Conservation (phyloP, 2,329 filamentous ascomycete species). For the Colletotrichum eleusines region DNA sequence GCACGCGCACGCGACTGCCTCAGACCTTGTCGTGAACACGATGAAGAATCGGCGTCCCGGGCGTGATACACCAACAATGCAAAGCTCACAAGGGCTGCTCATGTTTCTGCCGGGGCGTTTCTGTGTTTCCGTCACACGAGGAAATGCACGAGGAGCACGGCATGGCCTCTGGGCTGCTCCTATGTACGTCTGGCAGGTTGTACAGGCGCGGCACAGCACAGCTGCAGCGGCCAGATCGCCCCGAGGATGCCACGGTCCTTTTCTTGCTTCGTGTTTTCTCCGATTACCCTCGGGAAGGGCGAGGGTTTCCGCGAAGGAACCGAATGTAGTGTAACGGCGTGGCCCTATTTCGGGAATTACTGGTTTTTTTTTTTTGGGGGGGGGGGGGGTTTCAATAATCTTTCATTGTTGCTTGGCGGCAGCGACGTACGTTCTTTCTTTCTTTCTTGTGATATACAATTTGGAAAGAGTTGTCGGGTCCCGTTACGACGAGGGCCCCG, state of each 20-base stretch:
- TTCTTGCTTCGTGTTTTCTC: neutral
- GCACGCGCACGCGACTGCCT: neutral
- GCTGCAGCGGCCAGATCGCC: neutral
- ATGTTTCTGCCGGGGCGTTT: neutral
- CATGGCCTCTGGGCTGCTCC: neutral
- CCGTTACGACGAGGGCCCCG: neutral
- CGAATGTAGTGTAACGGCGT: neutral
- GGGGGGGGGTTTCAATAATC: too few relatives aligned
- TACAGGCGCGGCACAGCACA: neutral
- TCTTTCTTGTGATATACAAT: neutral
- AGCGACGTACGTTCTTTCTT: neutral
- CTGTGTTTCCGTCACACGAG: neutral
- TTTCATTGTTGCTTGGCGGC: neutral
- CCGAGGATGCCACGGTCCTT: neutral
- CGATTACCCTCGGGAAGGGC: neutral
- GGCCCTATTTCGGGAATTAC: neutral
- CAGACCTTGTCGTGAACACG: neutral
- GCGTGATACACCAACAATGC: neutral
- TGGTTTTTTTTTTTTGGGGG: neutral
- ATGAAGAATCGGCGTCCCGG: neutral
- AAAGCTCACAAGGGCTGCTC: neutral
- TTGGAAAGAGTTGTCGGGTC: neutral
- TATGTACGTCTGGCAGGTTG: conserved; percentile 9
- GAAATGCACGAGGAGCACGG: conserved; percentile 1
- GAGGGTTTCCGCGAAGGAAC: neutral